Percentiles rank a stretch among this genome's conserved stretches.
Conservation (phyloP, 2,329 filamentous ascomycete species). For the Blastomyces emzantsi region DNA sequence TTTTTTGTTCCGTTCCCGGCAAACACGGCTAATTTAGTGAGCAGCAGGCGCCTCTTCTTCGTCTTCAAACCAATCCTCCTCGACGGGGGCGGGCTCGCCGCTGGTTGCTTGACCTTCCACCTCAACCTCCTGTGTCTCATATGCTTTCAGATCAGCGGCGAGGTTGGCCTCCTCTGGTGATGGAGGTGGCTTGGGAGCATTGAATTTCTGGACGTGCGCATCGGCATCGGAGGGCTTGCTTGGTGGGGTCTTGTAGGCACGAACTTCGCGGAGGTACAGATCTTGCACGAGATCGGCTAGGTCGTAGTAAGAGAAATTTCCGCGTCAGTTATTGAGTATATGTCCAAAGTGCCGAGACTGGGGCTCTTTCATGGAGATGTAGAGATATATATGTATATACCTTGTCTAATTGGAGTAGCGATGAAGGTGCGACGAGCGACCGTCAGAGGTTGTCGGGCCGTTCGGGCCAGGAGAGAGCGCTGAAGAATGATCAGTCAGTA, state of each 20-base stretch:
- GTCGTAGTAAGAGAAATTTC: slow-evolving; percentile 12
- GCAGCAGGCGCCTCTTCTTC: slow-evolving; percentile 45
- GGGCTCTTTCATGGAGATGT: not conserved
- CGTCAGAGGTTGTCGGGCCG: slow-evolving; percentile 49
- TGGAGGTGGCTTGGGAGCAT: slow-evolving; percentile 65
- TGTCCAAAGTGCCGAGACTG: not conserved
- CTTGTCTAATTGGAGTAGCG: slow-evolving; percentile 53
- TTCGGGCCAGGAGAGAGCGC: slow-evolving; percentile 54
- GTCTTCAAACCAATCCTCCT: slow-evolving; percentile 76
- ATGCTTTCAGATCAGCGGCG: slow-evolving; percentile 81
- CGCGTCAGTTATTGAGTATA: not conserved
- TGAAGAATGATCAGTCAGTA: slow-evolving; percentile 27
- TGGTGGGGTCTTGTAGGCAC: slow-evolving; percentile 79
- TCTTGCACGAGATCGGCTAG: slow-evolving; percentile 95
- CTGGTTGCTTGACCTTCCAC: slow-evolving; percentile 73
- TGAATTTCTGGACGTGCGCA: slow-evolving; percentile 85
- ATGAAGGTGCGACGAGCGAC: slow-evolving; percentile 54
- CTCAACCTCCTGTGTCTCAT: slow-evolving; percentile 90
- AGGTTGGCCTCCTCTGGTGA: slow-evolving; percentile 94
- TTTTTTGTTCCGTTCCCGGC: not conserved
- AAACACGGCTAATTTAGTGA: slow-evolving; percentile 26
- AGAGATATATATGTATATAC: slow-evolving; percentile 40
- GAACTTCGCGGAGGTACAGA: slow-evolving; percentile 92
- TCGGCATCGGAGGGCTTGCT: slow-evolving; percentile 81
- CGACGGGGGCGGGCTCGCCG: slow-evolving; percentile 51